Base-by-base conservation (phyloP, 441 rosid genomes). In the Syzygium malaccense region DNA sequence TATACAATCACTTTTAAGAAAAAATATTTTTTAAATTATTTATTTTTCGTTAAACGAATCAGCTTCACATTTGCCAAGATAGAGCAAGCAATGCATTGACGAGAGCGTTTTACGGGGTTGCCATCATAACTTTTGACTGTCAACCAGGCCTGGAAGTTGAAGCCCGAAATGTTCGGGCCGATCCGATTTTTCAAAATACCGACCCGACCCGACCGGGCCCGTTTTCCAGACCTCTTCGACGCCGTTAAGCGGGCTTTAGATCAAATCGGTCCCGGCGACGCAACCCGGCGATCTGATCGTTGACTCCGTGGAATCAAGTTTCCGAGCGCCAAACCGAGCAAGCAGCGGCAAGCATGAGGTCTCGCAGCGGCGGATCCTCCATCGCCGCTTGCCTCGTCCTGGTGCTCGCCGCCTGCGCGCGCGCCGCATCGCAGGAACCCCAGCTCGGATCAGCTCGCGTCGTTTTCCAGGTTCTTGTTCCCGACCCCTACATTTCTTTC, bases 391-490 rank as follows among this genome's bases (percentile, higher is more conserved):
- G 55, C 68, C 84, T 86, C 56, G 37, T 41, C 20, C 28, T 88
- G 64, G 62, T 20, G 85, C 41, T 54, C 13, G 32, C 86, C 8
- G 71, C 85, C 56, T 51, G 45, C 75, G 91, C 71, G 13, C 92
- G 86, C 56, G 91, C 91, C 78, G 88, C 89, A 12, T 89, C 96
- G 55, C 87, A 90, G 62, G 97, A 94, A 45, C 97, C 97, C 28
- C 93, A 92, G 88, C 93, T 97, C 49, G 90, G 97, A 66, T 95
- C 99, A 20, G 93, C 96, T 88, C 99, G 97, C 84, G 98, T 96
- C 89, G 98, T 95, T 90, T 97, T 96, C 87, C 99, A 96, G 98
- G 99, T 97, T 88, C 86, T 79, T 51, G 66, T 57, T 14, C 28
- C 60, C 80, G 86, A 86, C 37, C 85, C 41, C 14, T 32, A 14